Evolutionary conservation across 1,139 yeast genomes (phyloP), one percentile per base, ranked within the genome.

Genomic region (Kodamaea fungicola): DNA sequence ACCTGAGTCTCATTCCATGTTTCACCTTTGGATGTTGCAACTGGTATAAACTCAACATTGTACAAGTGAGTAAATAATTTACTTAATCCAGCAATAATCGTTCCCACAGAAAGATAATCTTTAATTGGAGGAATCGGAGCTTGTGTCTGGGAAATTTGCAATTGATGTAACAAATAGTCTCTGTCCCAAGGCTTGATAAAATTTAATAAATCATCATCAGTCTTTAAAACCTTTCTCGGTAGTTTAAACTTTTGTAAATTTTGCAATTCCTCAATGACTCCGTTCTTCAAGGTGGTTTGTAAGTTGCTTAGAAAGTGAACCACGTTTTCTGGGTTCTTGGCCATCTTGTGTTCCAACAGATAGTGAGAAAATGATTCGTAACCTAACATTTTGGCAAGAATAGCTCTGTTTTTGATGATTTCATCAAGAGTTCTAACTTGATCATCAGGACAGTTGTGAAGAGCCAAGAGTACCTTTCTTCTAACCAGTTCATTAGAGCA

Each of bases 331-430:
- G 97, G 95, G 7, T 63, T 72, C 44, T 81, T 81, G 9, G 96
- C 96, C 96, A 92, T 87, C 56, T 94, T 92, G 46, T 88, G 95
- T 42, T 79, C 82, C 30, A 92, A 66, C 54, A 87, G 95, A 54
- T 92, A 90, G 37, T 83, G 83, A 0, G 94, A 80, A 61, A 71
- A 92, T 31, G 87, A 81, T 13, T 64, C 52, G 53, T 78, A 78
- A 0, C 95, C 95, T 67, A 92, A 70, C 64, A 87, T 71, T 33
- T 71, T 68, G 0, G 98, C 90, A 31, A 94, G 63, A 4, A 78
- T 64, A 4, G 86, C 86, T 42, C 98, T 69, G 43, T 80, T 74
- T 40, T 74, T 71, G 25, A 92, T 57, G 46, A 92, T 67, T 28
- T 68, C 66, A 35, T 78, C 78, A 37, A 92, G 64, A 4, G 78